A percentile compares a stretch with the other conserved stretches of the same genome.
phyloP scores from a whole-genome alignment of 208 protist species.

The Trypanosoma brucei region DNA sequence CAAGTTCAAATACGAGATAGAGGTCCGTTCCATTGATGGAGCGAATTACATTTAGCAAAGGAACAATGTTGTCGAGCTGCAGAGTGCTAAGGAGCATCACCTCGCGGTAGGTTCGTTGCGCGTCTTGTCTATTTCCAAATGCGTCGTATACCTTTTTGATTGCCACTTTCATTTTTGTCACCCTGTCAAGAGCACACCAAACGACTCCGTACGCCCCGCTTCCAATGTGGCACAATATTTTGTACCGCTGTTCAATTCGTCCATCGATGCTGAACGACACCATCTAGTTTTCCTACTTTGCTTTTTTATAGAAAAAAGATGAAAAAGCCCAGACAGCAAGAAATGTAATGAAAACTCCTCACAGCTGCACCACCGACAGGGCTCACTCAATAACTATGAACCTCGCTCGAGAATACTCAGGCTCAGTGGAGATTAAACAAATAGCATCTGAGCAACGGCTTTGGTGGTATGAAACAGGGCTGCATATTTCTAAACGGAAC shows the following conservation, averaged over 20 bases:
- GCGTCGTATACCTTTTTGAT: constrained; percentile 97
- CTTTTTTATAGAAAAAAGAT: constrained; percentile 8
- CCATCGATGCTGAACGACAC: constrained; percentile 81
- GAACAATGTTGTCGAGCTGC: constrained; percentile 90
- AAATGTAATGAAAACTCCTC: neutral
- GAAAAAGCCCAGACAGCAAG: constrained; percentile 8
- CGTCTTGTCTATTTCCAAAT: constrained; percentile 91
- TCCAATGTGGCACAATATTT: constrained; percentile 91
- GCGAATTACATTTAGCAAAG: constrained; percentile 93
- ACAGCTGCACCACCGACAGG: too few relatives aligned
- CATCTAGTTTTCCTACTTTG: constrained; percentile 26
- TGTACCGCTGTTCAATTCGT: constrained; percentile 91
- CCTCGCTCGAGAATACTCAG: too few relatives aligned
- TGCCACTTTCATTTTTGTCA: constrained; percentile 82
- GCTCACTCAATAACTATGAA: too few relatives aligned
- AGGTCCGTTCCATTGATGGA: constrained; percentile 96
- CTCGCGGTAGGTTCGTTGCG: constrained; percentile 94
- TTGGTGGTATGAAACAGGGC: too few relatives aligned
- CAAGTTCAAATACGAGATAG: constrained; percentile 97
- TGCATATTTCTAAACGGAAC: too few relatives aligned
- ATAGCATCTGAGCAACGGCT: too few relatives aligned
- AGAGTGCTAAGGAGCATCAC: constrained; percentile 94
- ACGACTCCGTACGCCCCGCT: constrained; percentile 95
- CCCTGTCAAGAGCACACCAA: constrained; percentile 90
- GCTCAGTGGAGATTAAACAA: too few relatives aligned